Percentiles rank a stretch among this genome's conserved stretches.
These are phyloP conservation scores for Aureobasidium mangrovei DNA, from an alignment of 2,329 filamentous ascomycete species.

Conservation along the genomic window DNA sequence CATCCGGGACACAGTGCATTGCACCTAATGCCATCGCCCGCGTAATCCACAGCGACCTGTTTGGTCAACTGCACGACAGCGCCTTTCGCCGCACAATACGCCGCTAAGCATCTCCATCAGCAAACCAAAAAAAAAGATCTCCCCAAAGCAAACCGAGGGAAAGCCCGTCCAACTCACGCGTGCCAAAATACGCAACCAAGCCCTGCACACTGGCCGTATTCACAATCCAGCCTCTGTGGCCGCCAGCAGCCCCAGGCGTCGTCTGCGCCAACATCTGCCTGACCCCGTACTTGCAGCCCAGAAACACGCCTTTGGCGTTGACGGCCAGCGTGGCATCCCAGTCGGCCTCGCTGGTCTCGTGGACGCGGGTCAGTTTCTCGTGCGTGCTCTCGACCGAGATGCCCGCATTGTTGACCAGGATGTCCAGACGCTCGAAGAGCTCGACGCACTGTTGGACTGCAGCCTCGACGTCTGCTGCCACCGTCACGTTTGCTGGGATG, in stretches of 20 bases:
- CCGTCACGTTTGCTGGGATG: not conserved
- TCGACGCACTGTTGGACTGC: slow-evolving; percentile 23
- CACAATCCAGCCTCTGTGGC: slow-evolving; percentile 30
- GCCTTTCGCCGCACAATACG: slow-evolving; percentile 40
- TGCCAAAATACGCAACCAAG: slow-evolving; percentile 26
- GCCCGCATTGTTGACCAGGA: slow-evolving; percentile 31
- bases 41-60: slow-evolving; percentile 36
- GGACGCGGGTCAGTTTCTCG: slow-evolving; percentile 20
- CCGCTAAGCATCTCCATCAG: slow-evolving; percentile 19
- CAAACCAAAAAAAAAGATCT: not conserved
- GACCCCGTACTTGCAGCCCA: slow-evolving; percentile 31
- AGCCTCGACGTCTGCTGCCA: slow-evolving; percentile 19
- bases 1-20: slow-evolving; percentile 38
- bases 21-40: slow-evolving; percentile 31
- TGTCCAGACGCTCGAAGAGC: slow-evolving; percentile 27
- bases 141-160: no score
- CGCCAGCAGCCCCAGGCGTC: slow-evolving; percentile 17
- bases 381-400: slow-evolving; percentile 27
- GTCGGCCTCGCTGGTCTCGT: slow-evolving; percentile 26
- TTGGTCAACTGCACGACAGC: slow-evolving; percentile 39
- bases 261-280: slow-evolving; percentile 31
- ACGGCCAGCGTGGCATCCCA: slow-evolving; percentile 31
- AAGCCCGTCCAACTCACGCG: slow-evolving; percentile 18
- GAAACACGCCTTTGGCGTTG: slow-evolving; percentile 31
- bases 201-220: slow-evolving; percentile 31